Base-by-base conservation (phyloP, 108 stramenopile genomes). In the Cyclotella choctawhatcheeana region DNA sequence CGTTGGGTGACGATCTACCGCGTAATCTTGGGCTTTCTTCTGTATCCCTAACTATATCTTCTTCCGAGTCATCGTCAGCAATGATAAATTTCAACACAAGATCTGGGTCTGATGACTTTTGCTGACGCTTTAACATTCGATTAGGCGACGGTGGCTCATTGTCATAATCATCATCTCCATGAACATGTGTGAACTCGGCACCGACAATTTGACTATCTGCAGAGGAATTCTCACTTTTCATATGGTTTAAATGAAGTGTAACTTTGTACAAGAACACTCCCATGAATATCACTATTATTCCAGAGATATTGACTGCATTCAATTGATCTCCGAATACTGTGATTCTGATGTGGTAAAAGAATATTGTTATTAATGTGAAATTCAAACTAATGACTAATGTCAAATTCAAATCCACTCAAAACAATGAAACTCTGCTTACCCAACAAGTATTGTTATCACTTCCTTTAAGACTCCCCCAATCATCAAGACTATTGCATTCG, bases 401-500 rank as follows among this genome's bases (percentile, higher is more conserved):
- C n/a, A n/a, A n/a, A n/a, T n/a, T n/a, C n/a, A n/a, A n/a, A n/a
- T n/a, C n/a, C n/a, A n/a, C n/a, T n/a, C n/a, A n/a, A n/a, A n/a
- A n/a, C n/a, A n/a, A n/a, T 64, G 61, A 34, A 10, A 59, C 24
- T 22, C 22, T 6, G 2, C 83, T 67, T 37, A 86, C 81, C 95
- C 95, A 52, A 94, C 74, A 31, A 89, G 29, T 34, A 96, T 96
- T 26, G 93, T 96, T 25, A 87, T 81, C 53, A 96, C 73, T 67
- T 96, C 95, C 67, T 96, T 96, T 16, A 93, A 68, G 34, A 96
- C 95, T 20, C 95, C 95, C 56, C 95, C 95, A 64, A 96, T 92
- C 93, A 92, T 96, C 59, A 96, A 65, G 63, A 96, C 83, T 26
- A 96, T 81, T 2, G 95, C 95, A 61, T 76, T 83, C 2, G 91